Evolutionary conservation across 2,329 filamentous ascomycete species (phyloP).

Genomic region (Fusarium acutatum): DNA sequence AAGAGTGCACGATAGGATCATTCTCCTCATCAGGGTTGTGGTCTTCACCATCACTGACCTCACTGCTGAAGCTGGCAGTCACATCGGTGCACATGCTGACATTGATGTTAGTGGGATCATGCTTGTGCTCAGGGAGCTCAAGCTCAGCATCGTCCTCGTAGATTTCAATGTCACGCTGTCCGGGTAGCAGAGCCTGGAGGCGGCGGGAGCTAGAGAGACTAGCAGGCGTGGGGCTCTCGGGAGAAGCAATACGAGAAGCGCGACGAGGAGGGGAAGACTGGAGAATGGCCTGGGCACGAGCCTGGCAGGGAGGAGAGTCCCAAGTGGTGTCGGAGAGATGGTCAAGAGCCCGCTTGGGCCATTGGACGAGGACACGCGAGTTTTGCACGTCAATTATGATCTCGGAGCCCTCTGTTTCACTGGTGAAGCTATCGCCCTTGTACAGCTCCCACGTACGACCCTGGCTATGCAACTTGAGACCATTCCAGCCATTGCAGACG

Average conservation of each 20-base stretch:
- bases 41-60: conserved; percentile 64
- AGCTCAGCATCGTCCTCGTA: conserved; percentile 79
- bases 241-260: conserved; percentile 71
- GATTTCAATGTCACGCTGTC: conserved; percentile 65
- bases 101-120: conserved; percentile 38
- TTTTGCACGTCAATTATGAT: conserved; percentile 97
- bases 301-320: conserved; percentile 66
- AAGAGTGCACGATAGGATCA: conserved; percentile 90
- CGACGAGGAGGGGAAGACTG: conserved; percentile 69
- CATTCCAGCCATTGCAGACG: conserved; percentile 95
- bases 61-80: conserved; percentile 65
- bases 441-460: conserved; percentile 84
- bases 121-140: conserved; percentile 50
- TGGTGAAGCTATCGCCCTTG: conserved; percentile 90
- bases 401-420: conserved; percentile 85
- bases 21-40: conserved; percentile 92
- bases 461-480: conserved; percentile 90
- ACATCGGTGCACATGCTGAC: conserved; percentile 61
- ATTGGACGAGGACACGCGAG: conserved; percentile 86
- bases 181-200: conserved; percentile 56
- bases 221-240: conserved; percentile 71
- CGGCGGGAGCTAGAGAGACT: conserved; percentile 53
- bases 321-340: conserved; percentile 74
- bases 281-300: conserved; percentile 53
- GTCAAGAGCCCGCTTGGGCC: conserved; percentile 72